Evolutionary conservation across 2,329 filamentous ascomycete species (phyloP).

Genomic region (Pestalotiopsis sp.): DNA sequence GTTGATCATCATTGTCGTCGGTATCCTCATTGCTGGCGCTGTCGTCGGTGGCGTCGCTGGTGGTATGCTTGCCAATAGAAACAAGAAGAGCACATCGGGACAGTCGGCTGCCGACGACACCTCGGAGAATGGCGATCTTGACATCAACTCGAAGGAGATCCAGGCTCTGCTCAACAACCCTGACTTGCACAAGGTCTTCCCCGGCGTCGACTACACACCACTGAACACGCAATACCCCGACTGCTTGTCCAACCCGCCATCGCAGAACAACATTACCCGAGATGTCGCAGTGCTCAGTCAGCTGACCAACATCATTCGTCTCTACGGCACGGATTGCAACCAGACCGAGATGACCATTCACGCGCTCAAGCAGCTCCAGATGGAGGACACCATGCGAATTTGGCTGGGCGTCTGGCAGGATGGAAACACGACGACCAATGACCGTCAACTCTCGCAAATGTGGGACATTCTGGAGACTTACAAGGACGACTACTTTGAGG

Average conservation of each 20-base stretch:
- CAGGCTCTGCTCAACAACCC: constrained; percentile 78
- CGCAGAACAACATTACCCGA: constrained; percentile 91
- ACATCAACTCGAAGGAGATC: constrained; percentile 77
- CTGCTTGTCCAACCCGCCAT: constrained; percentile 76
- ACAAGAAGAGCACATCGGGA: constrained; percentile 39
- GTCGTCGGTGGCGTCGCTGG: constrained; percentile 74
- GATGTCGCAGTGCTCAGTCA: constrained; percentile 90
- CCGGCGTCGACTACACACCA: constrained; percentile 93
- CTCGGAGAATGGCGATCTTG: constrained; percentile 68
- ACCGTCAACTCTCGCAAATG: constrained; percentile 80
- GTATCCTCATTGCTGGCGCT: constrained; percentile 67
- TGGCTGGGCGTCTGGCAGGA: constrained; percentile 97
- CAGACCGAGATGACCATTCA: constrained; percentile 93
- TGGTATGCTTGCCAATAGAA: constrained; percentile 41
- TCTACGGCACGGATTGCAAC: constrained; percentile 97
- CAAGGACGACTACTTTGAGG: constrained; percentile 71
- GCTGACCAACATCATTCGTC: constrained; percentile 81
- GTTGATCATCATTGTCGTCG: constrained; percentile 67
- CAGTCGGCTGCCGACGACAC: constrained; percentile 63
- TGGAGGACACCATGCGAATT: constrained; percentile 76
- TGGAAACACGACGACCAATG: constrained; percentile 79
- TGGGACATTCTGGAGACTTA: constrained; percentile 79
- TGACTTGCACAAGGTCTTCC: constrained; percentile 88
- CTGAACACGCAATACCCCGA: constrained; percentile 88
- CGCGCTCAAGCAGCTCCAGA: constrained; percentile 72